A percentile compares a stretch with the other conserved stretches of the same genome.
Conservation (phyloP, 2,329 filamentous ascomycete species). For the Fusarium brachygibbosum region DNA sequence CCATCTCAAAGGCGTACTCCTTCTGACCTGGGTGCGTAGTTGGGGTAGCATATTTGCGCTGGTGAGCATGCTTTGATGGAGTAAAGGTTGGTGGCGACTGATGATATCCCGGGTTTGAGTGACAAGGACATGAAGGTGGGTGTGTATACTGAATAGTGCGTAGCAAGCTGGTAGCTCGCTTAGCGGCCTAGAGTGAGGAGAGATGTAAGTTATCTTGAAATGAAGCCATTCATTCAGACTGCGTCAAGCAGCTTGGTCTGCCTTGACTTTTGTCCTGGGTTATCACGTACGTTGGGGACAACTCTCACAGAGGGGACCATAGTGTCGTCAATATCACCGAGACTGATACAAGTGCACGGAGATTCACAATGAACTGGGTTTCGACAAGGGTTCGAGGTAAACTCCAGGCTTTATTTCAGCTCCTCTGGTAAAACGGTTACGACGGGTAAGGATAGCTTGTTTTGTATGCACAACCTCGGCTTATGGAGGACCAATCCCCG, state of each 20-base stretch:
- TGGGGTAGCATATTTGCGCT: constrained; percentile 78
- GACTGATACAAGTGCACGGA: background rate
- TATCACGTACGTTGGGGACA: constrained; percentile 53
- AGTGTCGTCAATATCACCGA: constrained; percentile 23
- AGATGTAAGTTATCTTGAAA: constrained; percentile 7
- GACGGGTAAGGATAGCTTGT: constrained; percentile 28
- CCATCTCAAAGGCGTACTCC: constrained; percentile 99
- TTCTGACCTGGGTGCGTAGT: constrained; percentile 74
- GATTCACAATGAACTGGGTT: constrained; percentile 5
- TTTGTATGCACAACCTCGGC: constrained; percentile 41
- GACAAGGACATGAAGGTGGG: constrained; percentile 90
- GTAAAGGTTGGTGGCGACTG: constrained; percentile 72
- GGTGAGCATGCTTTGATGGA: constrained; percentile 57
- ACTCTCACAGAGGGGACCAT: constrained; percentile 53
- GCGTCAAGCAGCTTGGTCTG: background rate
- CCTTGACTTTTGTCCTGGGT: background rate
- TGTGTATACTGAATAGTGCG: constrained; percentile 93
- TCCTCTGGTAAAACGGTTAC: constrained; percentile 20
- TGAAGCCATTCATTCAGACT: background rate
- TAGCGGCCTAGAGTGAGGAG: constrained; percentile 62
- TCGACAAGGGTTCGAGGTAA: constrained; percentile 13
- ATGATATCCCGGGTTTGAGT: constrained; percentile 87
- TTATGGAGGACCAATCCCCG: constrained; percentile 36
- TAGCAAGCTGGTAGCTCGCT: constrained; percentile 78
- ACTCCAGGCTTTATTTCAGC: background rate